These are phyloP conservation scores for Fusarium solani-melongenae DNA, from an alignment of 2,329 filamentous ascomycete genomes.

Conservation along the genomic window DNA sequence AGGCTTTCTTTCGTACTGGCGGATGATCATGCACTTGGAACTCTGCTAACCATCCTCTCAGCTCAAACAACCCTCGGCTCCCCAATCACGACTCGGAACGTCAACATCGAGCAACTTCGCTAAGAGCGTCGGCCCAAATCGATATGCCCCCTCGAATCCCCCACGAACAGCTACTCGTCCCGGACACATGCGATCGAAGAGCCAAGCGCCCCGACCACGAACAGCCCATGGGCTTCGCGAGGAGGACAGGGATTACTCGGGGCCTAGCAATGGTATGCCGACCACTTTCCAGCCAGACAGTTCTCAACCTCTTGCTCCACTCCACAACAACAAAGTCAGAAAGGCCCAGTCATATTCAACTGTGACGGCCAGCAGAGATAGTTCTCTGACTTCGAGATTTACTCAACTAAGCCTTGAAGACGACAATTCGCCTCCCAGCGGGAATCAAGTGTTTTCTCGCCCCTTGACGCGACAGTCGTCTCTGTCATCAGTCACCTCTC, in stretches of 20 bases:
- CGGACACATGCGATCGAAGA: conserved; percentile 58
- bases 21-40: neutral
- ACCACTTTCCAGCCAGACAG: conserved; percentile 18
- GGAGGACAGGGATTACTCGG: conserved; percentile 52
- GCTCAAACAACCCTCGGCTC: conserved; percentile 49
- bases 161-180: conserved; percentile 60
- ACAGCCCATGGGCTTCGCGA: conserved; percentile 56
- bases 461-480: conserved; percentile 34
- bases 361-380: conserved; percentile 53
- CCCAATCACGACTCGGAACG: conserved; percentile 53
- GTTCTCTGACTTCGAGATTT: conserved; percentile 55
- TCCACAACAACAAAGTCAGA: conserved; percentile 43
- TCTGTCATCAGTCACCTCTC: conserved; percentile 38
- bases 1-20: conserved; percentile 17
- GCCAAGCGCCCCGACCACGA: conserved; percentile 50
- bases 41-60: conserved; percentile 28
- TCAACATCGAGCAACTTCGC: conserved; percentile 60
- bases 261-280: conserved; percentile 51
- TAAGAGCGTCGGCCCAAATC: conserved; percentile 67
- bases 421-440: conserved; percentile 35
- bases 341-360: conserved; percentile 42
- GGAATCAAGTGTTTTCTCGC: conserved; percentile 61
- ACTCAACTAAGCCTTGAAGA: conserved; percentile 54
- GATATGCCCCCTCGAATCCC: conserved; percentile 56
- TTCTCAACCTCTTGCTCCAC: conserved; percentile 22